Percentiles rank a stretch among this genome's conserved stretches.
Conservation (phyloP, 2,329 filamentous ascomycete species). For the Fusarium bactridioides region DNA sequence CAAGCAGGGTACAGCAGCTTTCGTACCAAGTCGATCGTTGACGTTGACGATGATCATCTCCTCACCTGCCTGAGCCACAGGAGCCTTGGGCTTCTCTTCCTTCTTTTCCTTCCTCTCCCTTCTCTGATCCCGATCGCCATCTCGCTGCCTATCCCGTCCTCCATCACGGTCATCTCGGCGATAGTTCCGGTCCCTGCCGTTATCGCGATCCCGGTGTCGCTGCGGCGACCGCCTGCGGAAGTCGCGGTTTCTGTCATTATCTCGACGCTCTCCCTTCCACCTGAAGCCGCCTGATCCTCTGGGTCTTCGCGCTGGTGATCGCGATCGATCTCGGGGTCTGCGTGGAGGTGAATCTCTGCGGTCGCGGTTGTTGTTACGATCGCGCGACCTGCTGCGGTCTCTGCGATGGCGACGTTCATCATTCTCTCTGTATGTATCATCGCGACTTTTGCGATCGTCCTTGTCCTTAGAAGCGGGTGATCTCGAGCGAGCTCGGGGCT, state of each 20-base stretch:
- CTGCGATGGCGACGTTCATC: slow-evolving; percentile 15
- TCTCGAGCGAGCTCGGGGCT: slow-evolving; percentile 26
- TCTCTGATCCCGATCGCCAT: slow-evolving; percentile 38
- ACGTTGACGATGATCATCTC: slow-evolving; percentile 94
- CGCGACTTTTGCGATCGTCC: slow-evolving; percentile 5
- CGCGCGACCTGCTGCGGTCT: slow-evolving; percentile 24
- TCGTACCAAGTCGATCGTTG: slow-evolving; percentile 96
- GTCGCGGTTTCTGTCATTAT: slow-evolving; percentile 34
- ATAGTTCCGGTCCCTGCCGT: slow-evolving; percentile 31
- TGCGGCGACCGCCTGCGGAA: slow-evolving; percentile 37
- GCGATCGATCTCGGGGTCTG: slow-evolving; percentile 37
- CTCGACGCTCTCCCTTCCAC: slow-evolving; percentile 40
- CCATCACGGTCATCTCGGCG: slow-evolving; percentile 37
- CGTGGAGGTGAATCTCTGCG: slow-evolving; percentile 27
- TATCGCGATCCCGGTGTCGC: slow-evolving; percentile 29
- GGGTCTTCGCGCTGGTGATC: slow-evolving; percentile 32
- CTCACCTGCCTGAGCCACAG: slow-evolving; percentile 56
- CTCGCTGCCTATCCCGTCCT: slow-evolving; percentile 19
- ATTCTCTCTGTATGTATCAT: slow-evolving; percentile 6
- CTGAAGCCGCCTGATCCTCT: slow-evolving; percentile 39
- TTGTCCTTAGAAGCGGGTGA: slow-evolving; percentile 20
- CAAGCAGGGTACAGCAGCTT: slow-evolving; percentile 89
- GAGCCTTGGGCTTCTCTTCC: slow-evolving; percentile 49
- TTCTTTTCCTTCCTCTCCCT: slow-evolving; percentile 46
- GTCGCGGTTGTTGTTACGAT: slow-evolving; percentile 22